Conservation (phyloP, 2,329 filamentous ascomycete species). For the Fusarium devonianum region DNA sequence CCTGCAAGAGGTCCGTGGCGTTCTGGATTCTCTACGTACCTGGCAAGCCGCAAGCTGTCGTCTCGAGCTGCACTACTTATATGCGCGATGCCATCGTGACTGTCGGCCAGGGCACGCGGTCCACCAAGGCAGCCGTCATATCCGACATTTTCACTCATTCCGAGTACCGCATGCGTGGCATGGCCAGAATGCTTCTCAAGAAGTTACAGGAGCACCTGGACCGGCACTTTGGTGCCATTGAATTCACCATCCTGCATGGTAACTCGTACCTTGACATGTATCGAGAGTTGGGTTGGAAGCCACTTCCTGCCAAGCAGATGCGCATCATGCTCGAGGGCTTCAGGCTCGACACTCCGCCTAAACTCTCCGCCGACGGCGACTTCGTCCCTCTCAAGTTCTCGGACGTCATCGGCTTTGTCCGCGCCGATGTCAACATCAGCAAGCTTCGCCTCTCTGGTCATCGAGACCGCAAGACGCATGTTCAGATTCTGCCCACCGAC, state of each 20-base stretch:
- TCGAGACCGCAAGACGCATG: slow-evolving; percentile 40
- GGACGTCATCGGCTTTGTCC: slow-evolving; percentile 25
- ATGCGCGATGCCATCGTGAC: slow-evolving; percentile 32
- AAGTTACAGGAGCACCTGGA: slow-evolving; percentile 47
- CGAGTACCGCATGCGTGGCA: slow-evolving; percentile 44
- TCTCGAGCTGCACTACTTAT: slow-evolving; percentile 47
- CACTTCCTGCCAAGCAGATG: slow-evolving; percentile 44
- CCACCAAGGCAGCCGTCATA: slow-evolving; percentile 44
- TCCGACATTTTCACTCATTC: slow-evolving; percentile 48
- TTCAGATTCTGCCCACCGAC: slow-evolving; percentile 45
- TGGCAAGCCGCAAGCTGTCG: slow-evolving; percentile 40
- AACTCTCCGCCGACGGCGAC: background rate
- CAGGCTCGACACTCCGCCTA: slow-evolving; percentile 15
- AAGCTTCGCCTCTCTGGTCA: slow-evolving; percentile 33
- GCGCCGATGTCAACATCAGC: slow-evolving; percentile 38
- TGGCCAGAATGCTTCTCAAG: slow-evolving; percentile 47
- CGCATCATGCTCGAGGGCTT: slow-evolving; percentile 41
- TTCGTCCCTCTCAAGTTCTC: background rate
- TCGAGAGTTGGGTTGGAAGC: slow-evolving; percentile 46
- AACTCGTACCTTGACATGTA: slow-evolving; percentile 46
- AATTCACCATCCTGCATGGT: slow-evolving; percentile 48
- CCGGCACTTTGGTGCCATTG: slow-evolving; percentile 30
- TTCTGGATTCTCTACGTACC: slow-evolving; percentile 45
- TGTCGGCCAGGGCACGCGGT: slow-evolving; percentile 30
- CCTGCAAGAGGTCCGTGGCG: slow-evolving; percentile 3